Percentiles rank a stretch among this genome's conserved stretches.
Conservation (phyloP, 1,284 basidiomycete genomes). For the Coriolopsis trogii region DNA sequence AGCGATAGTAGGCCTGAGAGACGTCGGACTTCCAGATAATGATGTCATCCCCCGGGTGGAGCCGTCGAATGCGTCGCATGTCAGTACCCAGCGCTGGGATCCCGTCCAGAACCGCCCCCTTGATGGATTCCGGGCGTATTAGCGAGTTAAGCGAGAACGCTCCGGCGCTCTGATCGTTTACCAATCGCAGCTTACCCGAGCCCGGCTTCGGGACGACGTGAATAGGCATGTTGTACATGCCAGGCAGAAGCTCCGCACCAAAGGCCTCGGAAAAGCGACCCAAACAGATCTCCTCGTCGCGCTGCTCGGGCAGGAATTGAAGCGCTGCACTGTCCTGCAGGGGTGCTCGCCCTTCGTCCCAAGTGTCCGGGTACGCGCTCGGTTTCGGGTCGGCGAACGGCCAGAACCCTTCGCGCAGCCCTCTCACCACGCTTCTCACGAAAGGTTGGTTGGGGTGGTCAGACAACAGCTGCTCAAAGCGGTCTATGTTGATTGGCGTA, state of each 20-base stretch:
- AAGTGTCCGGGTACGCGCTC: neutral
- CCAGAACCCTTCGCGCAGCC: neutral
- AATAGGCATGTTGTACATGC: neutral
- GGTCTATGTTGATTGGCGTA: neutral
- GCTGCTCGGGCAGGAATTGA: neutral
- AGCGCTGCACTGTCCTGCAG: neutral
- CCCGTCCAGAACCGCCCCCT: neutral
- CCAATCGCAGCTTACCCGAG: neutral
- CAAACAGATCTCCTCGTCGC: neutral
- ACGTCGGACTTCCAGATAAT: neutral
- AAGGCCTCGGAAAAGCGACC: neutral
- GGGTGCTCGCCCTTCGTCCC: neutral
- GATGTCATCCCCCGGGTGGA: neutral
- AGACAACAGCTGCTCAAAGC: neutral
- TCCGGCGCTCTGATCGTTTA: neutral
- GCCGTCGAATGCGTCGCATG: neutral
- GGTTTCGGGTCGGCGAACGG: neutral
- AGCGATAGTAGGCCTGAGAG: neutral
- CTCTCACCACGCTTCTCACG: neutral
- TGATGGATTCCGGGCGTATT: neutral
- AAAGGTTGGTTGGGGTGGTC: neutral
- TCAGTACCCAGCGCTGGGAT: neutral
- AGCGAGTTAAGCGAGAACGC: neutral
- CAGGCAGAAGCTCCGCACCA: neutral
- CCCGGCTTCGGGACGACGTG: neutral